Percentiles rank a stretch among this genome's conserved stretches.
Evolutionary conservation across 2,329 filamentous ascomycete species (phyloP).

Genomic region (Aureobasidium musti): DNA sequence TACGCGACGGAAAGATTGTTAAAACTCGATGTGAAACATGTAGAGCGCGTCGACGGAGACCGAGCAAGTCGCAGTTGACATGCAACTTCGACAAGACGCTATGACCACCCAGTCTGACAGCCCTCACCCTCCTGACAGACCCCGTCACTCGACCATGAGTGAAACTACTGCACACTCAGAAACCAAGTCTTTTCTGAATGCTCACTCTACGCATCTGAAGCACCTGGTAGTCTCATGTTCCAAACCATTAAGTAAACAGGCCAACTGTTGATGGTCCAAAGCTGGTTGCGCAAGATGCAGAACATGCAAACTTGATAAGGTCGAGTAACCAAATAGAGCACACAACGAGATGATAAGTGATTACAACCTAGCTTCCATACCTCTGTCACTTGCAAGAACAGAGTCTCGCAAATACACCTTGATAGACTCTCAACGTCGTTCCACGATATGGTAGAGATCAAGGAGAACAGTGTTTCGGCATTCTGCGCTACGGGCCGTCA

Average conservation of each 20-base stretch:
- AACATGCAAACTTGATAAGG: not conserved
- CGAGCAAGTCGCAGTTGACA: not conserved
- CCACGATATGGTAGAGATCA: not conserved
- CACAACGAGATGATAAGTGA: not conserved
- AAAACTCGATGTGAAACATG: conserved; percentile 1
- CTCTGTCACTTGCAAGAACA: not conserved
- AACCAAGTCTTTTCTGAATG: not conserved
- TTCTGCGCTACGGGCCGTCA: conserved; percentile 9
- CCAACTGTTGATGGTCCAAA: not conserved
- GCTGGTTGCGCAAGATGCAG: not conserved
- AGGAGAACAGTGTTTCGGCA: conserved; percentile 14
- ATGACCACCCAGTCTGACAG: not conserved
- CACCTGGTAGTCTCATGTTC: not conserved
- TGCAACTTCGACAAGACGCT: conserved; percentile 1
- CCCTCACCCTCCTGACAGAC: not conserved
- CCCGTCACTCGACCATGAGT: not conserved
- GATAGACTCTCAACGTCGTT: not conserved
- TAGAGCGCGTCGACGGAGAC: conserved; percentile 17
- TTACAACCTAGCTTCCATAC: not conserved
- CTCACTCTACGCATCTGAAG: not conserved
- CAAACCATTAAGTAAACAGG: no score
- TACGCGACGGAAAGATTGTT: not conserved
- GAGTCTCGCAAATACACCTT: not conserved
- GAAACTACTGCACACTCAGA: not conserved
- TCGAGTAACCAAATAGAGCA: not conserved